Evolutionary conservation across 192 early-diverging fungal genomes (phyloP).

Genomic region (Globomyces pollinis-pini): DNA sequence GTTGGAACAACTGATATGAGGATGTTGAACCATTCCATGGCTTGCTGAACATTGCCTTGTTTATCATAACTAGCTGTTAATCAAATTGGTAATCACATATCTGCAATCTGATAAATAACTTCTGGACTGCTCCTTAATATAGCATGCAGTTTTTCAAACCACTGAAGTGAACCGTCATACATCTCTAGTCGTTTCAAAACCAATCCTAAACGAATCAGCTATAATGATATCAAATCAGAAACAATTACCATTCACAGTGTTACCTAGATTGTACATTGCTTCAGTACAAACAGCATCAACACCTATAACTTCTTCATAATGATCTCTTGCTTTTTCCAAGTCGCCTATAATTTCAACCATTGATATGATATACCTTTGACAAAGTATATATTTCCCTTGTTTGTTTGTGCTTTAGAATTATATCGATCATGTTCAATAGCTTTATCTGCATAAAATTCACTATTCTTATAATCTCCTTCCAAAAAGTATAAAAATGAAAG

Average conservation of each 20-base stretch:
- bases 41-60: conserved; percentile 35
- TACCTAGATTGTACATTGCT: conserved; percentile 53
- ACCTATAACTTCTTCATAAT: conserved; percentile 45
- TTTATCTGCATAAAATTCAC: conserved; percentile 46
- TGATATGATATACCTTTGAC: conserved; percentile 16
- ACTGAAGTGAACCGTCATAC: conserved; percentile 36
- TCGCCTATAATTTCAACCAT: conserved; percentile 18
- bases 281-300: conserved; percentile 53
- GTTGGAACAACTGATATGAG: conserved; percentile 54
- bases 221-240: not conserved
- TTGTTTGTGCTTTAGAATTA: conserved; percentile 53
- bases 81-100: conserved; percentile 43
- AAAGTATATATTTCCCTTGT: conserved; percentile 40
- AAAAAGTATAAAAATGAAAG: conserved; percentile 50
- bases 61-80: conserved; percentile 36
- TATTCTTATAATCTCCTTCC: conserved; percentile 44
- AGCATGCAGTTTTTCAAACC: conserved; percentile 51
- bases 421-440: conserved; percentile 48
- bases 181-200: conserved; percentile 33
- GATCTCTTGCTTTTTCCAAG: conserved; percentile 39
- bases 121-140: conserved; percentile 48
- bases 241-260: no score
- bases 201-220: no score
- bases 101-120: conserved; percentile 55
- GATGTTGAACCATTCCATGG: conserved; percentile 57